A percentile compares a stretch with the other conserved stretches of the same genome.
Evolutionary conservation across 306 rosid genomes (phyloP).

Genomic region (Begonia loranthoides): DNA sequence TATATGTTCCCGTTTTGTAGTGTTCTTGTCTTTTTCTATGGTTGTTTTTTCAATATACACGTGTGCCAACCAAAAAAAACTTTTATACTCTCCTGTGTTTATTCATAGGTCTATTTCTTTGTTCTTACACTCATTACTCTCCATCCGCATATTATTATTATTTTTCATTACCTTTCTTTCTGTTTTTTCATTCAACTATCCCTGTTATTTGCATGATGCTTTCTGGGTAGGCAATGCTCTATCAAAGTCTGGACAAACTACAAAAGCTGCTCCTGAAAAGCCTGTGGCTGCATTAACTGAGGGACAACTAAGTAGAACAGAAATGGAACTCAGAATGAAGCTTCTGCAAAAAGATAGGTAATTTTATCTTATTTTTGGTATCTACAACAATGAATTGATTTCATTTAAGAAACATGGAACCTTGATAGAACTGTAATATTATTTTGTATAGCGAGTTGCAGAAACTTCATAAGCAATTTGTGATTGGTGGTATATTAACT

Average conservation of each 20-base stretch:
- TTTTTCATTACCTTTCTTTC: conserved; percentile 2
- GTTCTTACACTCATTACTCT: conserved; percentile 1
- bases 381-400: too few relatives aligned
- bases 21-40: too few relatives aligned
- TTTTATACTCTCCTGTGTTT: too few relatives aligned
- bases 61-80: too few relatives aligned
- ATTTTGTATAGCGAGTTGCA: conserved; percentile 57
- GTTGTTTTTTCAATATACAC: too few relatives aligned
- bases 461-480: conserved; percentile 85
- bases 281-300: conserved; percentile 16
- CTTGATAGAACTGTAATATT: too few relatives aligned
- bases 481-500: conserved; percentile 67
- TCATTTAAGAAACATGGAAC: too few relatives aligned
- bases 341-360: conserved; percentile 83
- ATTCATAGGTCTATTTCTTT: too few relatives aligned
- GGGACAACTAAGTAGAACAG: conserved; percentile 67
- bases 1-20: too few relatives aligned
- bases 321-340: conserved; percentile 69
- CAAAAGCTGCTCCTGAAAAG: conserved; percentile 24
- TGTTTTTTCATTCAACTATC: conserved; percentile 7
- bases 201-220: conserved; percentile 14
- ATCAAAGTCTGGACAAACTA: conserved; percentile 42
- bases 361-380: neutral
- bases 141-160: neutral
- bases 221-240: conserved; percentile 51